Evolutionary conservation across 352 stramenopile species (phyloP).

Genomic region (Ophiocytium majus): DNA sequence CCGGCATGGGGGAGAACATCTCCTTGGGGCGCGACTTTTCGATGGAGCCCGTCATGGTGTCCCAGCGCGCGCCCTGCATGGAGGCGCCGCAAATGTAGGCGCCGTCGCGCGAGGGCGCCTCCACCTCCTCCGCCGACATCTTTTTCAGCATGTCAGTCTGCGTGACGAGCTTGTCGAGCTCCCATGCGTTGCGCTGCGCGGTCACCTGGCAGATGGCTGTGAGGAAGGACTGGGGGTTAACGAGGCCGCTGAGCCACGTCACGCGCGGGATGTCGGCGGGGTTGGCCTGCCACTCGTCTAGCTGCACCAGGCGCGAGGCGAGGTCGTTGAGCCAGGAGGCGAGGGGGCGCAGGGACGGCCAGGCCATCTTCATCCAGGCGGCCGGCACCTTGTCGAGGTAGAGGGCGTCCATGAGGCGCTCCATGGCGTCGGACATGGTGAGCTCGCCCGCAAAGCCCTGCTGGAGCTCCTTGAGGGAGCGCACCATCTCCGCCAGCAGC

Average conservation of each 20-base stretch:
- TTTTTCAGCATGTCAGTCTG: slow-evolving; percentile 93
- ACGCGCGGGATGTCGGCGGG: slow-evolving; percentile 87
- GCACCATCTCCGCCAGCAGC: slow-evolving; percentile 86
- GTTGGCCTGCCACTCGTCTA: slow-evolving; percentile 94
- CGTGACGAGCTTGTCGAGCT: slow-evolving; percentile 93
- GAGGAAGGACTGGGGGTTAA: slow-evolving; percentile 94
- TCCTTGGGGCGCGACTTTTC: slow-evolving; percentile 87
- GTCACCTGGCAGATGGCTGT: slow-evolving; percentile 91
- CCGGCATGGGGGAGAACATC: slow-evolving; percentile 95
- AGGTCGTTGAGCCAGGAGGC: slow-evolving; percentile 89
- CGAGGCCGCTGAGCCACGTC: slow-evolving; percentile 87
- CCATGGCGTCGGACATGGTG: slow-evolving; percentile 96
- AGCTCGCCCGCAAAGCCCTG: slow-evolving; percentile 92
- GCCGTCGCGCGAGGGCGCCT: slow-evolving; percentile 69
- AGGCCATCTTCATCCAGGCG: slow-evolving; percentile 89
- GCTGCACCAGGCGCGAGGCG: slow-evolving; percentile 79
- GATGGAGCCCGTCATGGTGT: slow-evolving; percentile 81
- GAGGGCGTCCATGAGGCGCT: slow-evolving; percentile 85
- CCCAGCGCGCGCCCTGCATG: slow-evolving; percentile 93
- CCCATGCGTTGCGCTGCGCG: slow-evolving; percentile 93
- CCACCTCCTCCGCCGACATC: slow-evolving; percentile 74
- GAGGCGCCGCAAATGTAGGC: slow-evolving; percentile 89
- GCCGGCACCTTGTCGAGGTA: slow-evolving; percentile 80
- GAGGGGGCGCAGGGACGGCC: slow-evolving; percentile 82
- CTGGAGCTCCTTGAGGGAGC: slow-evolving; percentile 92